Percentiles rank a stretch among this genome's conserved stretches.
phyloP scores from a whole-genome alignment of 179 eudicot genomes.

The Silene coronaria region DNA sequence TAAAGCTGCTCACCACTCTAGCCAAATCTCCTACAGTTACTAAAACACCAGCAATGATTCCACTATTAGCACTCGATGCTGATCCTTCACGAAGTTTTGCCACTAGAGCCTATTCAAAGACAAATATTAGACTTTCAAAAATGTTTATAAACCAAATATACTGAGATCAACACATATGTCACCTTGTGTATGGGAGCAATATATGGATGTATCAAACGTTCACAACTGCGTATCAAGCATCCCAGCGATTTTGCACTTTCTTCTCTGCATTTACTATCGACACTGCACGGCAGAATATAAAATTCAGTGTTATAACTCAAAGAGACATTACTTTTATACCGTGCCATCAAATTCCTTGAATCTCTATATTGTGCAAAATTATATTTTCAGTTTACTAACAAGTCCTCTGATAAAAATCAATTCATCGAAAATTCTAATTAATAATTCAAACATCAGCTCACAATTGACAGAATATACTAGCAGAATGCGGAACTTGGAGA shows the following conservation, averaged over 20 bases:
- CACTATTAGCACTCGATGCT: constrained; percentile 71
- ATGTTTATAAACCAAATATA: constrained; percentile 14
- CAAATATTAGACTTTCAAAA: constrained; percentile 5
- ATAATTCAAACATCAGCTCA: constrained; percentile 1
- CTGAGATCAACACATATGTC: constrained; percentile 7
- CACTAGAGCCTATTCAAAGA: constrained; percentile 62
- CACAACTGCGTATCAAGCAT: constrained; percentile 89
- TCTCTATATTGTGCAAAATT: not conserved
- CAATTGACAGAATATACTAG: not conserved
- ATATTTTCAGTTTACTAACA: not conserved
- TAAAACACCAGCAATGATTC: constrained; percentile 75
- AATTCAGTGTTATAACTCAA: constrained; percentile 8
- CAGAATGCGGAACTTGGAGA: not conserved
- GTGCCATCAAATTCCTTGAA: not conserved
- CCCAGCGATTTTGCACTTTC: constrained; percentile 97
- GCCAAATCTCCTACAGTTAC: constrained; percentile 98
- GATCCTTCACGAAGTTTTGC: constrained; percentile 84
- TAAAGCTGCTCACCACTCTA: constrained; percentile 70
- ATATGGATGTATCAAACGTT: constrained; percentile 83
- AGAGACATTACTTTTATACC: not conserved
- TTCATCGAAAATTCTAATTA: not conserved
- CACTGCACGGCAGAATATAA: constrained; percentile 45
- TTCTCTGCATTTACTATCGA: constrained; percentile 93
- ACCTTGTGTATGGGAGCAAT: constrained; percentile 98
- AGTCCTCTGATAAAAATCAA: not conserved